Percentiles rank a stretch among this genome's conserved stretches.
These are phyloP conservation scores for Colletotrichum musae DNA, from an alignment of 2,329 filamentous ascomycete species.

Conservation along the genomic window DNA sequence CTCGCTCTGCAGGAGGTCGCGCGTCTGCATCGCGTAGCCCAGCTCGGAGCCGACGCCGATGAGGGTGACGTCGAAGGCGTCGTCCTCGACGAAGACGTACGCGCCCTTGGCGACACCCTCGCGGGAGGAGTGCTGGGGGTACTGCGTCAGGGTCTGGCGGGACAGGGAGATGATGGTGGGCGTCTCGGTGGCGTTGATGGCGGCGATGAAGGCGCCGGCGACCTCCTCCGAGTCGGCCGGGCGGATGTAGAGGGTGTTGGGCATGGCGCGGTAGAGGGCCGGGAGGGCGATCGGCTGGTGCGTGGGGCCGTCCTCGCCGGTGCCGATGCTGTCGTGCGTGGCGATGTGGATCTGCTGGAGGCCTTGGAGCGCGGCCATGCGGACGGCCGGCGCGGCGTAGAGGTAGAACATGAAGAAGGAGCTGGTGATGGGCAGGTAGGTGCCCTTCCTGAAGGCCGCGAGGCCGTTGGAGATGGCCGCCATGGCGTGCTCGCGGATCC, in stretches of 20 bases:
- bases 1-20: conserved; percentile 54
- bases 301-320: conserved; percentile 73
- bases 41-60: conserved; percentile 56
- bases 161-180: conserved; percentile 65
- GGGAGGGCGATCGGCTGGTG: conserved; percentile 73
- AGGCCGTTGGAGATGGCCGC: conserved; percentile 69
- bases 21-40: conserved; percentile 49
- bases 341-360: conserved; percentile 71
- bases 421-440: conserved; percentile 70
- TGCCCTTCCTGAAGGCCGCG: conserved; percentile 68
- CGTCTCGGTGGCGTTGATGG: conserved; percentile 56
- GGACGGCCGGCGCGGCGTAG: conserved; percentile 45
- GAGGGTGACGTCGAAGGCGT: conserved; percentile 59
- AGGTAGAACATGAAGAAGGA: conserved; percentile 76
- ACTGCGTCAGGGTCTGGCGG: conserved; percentile 59
- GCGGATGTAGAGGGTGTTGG: conserved; percentile 72
- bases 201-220: conserved; percentile 66
- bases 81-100: conserved; percentile 61
- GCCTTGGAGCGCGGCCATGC: conserved; percentile 60
- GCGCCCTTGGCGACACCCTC: conserved; percentile 59
- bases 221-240: conserved; percentile 71
- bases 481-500: conserved; percentile 75
- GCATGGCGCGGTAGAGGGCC: conserved; percentile 72
- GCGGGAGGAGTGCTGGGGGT: conserved; percentile 54
- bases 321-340: conserved; percentile 73